Conservation (phyloP, 441 rosid genomes). For the Sinapis alba region DNA sequence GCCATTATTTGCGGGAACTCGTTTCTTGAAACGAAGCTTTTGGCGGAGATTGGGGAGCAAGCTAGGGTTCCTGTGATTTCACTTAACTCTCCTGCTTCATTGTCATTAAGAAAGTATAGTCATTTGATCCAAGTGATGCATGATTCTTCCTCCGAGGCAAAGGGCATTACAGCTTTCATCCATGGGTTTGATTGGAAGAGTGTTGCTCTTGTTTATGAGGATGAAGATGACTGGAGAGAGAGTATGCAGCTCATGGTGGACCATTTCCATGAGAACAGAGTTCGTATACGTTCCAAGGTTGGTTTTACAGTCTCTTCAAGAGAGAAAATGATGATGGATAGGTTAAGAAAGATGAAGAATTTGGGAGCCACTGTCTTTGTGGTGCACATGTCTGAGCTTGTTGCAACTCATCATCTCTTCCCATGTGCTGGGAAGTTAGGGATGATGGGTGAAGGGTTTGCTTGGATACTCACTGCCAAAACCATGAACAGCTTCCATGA, state of each 20-base stretch:
- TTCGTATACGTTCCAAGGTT: slow-evolving; percentile 23
- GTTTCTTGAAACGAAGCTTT: slow-evolving; percentile 32
- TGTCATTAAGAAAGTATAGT: slow-evolving; percentile 21
- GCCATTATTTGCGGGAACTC: slow-evolving; percentile 42
- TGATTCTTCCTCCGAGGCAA: slow-evolving; percentile 37
- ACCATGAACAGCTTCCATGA: slow-evolving; percentile 31
- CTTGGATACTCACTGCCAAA: slow-evolving; percentile 48
- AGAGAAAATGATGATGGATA: slow-evolving; percentile 24
- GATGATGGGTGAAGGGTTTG: slow-evolving; percentile 50
- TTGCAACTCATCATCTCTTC: slow-evolving; percentile 34
- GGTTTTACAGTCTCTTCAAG: slow-evolving; percentile 30
- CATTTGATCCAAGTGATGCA: slow-evolving; percentile 41
- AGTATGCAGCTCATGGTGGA: slow-evolving; percentile 26
- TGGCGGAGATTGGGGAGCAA: slow-evolving; percentile 42
- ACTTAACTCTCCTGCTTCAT: slow-evolving; percentile 25
- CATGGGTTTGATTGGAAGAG: slow-evolving; percentile 36
- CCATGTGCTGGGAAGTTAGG: slow-evolving; percentile 37
- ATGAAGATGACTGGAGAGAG: slow-evolving; percentile 33
- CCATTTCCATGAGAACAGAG: slow-evolving; percentile 20
- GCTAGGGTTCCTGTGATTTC: slow-evolving; percentile 44
- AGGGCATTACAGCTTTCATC: slow-evolving; percentile 38
- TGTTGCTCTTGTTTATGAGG: slow-evolving; percentile 41
- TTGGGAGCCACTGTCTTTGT: slow-evolving; percentile 42
- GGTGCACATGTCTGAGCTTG: slow-evolving; percentile 41
- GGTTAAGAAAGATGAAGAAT: slow-evolving; percentile 31